These are phyloP conservation scores for Lithocarpus polystachyus DNA, from an alignment of 306 rosid genomes.

Conservation along the genomic window DNA sequence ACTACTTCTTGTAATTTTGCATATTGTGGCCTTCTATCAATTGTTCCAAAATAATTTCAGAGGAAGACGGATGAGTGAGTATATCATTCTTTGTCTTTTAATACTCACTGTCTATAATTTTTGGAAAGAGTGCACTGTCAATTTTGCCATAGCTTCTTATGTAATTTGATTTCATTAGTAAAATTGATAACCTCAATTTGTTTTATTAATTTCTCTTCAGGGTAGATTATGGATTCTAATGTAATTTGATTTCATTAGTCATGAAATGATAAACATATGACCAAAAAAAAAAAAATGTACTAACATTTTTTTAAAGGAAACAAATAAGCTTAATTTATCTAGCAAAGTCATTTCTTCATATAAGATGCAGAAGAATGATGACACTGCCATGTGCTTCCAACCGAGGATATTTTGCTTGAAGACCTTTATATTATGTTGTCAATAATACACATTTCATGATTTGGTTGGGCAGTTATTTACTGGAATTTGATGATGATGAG, in stretches of 20 bases:
- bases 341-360: not conserved
- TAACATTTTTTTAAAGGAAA: not conserved
- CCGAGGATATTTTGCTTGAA: not conserved
- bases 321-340: not conserved
- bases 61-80: conserved; percentile 98
- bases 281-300: not conserved
- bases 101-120: not conserved
- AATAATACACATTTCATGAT: not conserved
- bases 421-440: not conserved
- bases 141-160: no score
- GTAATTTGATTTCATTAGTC: not conserved
- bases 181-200: no score
- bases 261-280: not conserved
- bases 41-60: conserved; percentile 44
- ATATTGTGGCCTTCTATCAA: conserved; percentile 34
- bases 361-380: not conserved
- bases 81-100: conserved; percentile 5
- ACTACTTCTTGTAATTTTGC: conserved; percentile 32
- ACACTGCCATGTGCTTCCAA: not conserved
- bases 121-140: not conserved
- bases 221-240: not conserved
- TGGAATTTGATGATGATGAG: conserved; percentile 96
- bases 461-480: conserved; percentile 53
- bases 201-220: no score
- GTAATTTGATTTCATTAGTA: no score